Evolutionary conservation across 2,329 filamentous ascomycete species (phyloP), one percentile per base, ranked within the genome.

Genomic region (Cladosporium cucumerinum): DNA sequence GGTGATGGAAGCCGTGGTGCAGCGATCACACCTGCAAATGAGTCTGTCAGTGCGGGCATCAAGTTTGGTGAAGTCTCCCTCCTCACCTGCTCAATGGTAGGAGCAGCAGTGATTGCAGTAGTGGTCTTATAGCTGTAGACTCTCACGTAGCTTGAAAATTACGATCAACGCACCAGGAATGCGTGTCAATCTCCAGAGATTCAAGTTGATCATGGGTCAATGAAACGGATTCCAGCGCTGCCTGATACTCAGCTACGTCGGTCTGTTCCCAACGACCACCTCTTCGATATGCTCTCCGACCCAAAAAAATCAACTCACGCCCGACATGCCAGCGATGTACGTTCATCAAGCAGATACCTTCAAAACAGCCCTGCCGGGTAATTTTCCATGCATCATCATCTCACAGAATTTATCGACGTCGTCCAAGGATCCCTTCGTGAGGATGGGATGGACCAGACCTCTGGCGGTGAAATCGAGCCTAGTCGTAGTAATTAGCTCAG

Each of bases 361-460:
- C 48, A 81, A 72, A 5, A 81, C 78, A 21, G 79, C 78, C 63
- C 78, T 71, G 6, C 79, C 79, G 60, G 72, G 72, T 36, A 80
- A 70, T 66, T 77, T 78, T 8, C 79, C 78, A 18, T 71, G 74
- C 21, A 71, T 66, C 74, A 81, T 76, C 60, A 78, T 71, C 18
- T 76, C 71, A 49, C 76, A 73, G 63, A 80, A 79, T 57, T 75
- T 72, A 66, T 78, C 74, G 18, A 80, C 73, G 69, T 80, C 77
- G 26, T 75, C 70, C 7, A 80, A 67, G 0, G 71, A 74, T n/a
- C 76, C 77, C 65, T 77, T 76, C 2, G 73, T 77, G 32, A 79
- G 64, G 36, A 78, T 78, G 2, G 77, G 77, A 64, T 73, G 74
- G 14, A 81, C 79, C 5, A 81, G 69, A 18, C 75, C 79, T 36